These are phyloP conservation scores for Colletotrichum sansevieriae DNA, from an alignment of 2,329 filamentous ascomycete genomes.

Conservation along the genomic window DNA sequence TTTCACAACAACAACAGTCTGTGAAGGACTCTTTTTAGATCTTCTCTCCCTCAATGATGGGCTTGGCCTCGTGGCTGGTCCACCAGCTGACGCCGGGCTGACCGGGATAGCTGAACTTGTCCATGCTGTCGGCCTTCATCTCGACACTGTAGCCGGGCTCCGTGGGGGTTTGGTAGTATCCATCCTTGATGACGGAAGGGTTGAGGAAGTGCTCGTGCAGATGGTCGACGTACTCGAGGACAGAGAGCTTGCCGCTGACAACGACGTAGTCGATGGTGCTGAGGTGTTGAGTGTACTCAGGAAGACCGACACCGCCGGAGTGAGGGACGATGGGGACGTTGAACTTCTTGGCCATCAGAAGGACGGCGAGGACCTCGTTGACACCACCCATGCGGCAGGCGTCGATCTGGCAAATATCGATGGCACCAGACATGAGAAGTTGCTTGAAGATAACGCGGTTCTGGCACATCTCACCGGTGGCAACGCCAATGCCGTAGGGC, in stretches of 20 bases:
- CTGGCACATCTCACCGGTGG: slow-evolving; percentile 95
- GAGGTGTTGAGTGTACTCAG: slow-evolving; percentile 94
- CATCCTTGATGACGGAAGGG: slow-evolving; percentile 83
- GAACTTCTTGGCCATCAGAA: slow-evolving; percentile 86
- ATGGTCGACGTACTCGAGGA: slow-evolving; percentile 93
- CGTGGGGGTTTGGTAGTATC: slow-evolving; percentile 88
- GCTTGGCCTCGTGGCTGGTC: slow-evolving; percentile 82
- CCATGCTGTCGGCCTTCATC: slow-evolving; percentile 93
- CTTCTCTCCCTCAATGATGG: slow-evolving; percentile 75
- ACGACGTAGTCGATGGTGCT: slow-evolving; percentile 94
- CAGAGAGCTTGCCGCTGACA: slow-evolving; percentile 82
- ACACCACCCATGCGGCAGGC: slow-evolving; percentile 91
- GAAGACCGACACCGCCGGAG: slow-evolving; percentile 88
- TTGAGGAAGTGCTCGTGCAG: slow-evolving; percentile 93
- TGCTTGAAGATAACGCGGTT: slow-evolving; percentile 97
- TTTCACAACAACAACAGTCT: neutral
- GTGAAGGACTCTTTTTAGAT: slow-evolving; percentile 52
- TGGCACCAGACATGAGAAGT: slow-evolving; percentile 81
- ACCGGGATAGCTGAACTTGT: slow-evolving; percentile 81
- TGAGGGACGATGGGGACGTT: slow-evolving; percentile 88
- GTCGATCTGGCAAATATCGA: slow-evolving; percentile 91
- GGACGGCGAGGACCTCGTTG: slow-evolving; percentile 91
- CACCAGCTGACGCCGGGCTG: slow-evolving; percentile 87
- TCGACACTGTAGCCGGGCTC: slow-evolving; percentile 91
- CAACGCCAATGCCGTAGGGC: slow-evolving; percentile 83